phyloP scores from a whole-genome alignment of 306 rosid genomes.

The Trichosanthes cucumerina region DNA sequence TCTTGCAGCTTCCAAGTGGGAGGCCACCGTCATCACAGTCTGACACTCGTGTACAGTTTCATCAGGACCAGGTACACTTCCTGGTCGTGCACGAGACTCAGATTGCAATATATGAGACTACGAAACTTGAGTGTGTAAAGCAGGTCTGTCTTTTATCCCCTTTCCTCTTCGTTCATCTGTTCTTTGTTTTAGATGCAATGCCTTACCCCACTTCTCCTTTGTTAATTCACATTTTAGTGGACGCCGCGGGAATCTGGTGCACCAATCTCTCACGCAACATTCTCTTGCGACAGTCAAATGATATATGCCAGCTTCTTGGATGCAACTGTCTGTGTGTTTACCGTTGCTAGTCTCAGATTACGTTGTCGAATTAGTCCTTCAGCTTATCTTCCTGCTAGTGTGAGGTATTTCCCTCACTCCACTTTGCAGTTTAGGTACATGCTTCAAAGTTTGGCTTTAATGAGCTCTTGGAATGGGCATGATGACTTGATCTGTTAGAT shows the following conservation, averaged over 20 bases:
- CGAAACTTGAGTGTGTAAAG: conserved; percentile 66
- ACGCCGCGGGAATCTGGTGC: conserved; percentile 61
- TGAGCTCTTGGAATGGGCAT: neutral
- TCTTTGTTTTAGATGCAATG: neutral
- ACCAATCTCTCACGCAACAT: conserved; percentile 91
- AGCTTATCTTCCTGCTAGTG: conserved; percentile 62
- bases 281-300: conserved; percentile 95
- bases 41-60: conserved; percentile 88
- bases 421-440: neutral
- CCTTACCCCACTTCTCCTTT: neutral
- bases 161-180: neutral
- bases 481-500: neutral
- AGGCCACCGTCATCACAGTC: conserved; percentile 64
- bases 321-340: conserved; percentile 65
- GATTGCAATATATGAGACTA: conserved; percentile 77
- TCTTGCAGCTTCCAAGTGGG: conserved; percentile 81
- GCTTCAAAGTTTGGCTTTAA: neutral
- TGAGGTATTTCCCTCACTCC: conserved; percentile 42
- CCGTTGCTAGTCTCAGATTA: conserved; percentile 66
- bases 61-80: conserved; percentile 81
- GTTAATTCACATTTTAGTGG: conserved; percentile 48
- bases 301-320: conserved; percentile 87
- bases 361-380: conserved; percentile 83
- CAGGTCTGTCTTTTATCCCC: conserved; percentile 35
- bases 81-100: conserved; percentile 93